phyloP scores from a whole-genome alignment of 2,329 filamentous ascomycete species.

The Paecilomyces formosus region DNA sequence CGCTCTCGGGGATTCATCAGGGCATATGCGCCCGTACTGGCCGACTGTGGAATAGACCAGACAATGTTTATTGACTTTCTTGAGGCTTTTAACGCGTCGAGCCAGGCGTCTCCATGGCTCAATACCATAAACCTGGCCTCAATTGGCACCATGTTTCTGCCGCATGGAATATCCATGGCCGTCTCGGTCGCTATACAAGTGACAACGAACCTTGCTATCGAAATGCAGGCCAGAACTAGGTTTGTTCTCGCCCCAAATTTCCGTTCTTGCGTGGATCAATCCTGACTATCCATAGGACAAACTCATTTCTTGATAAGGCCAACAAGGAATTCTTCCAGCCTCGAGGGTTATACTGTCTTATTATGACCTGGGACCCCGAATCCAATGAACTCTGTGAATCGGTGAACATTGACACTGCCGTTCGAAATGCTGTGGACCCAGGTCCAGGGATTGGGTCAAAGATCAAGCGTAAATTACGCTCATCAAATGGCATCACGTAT shows the following conservation, averaged over 20 bases:
- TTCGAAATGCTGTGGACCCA: constrained; percentile 18
- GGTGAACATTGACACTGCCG: too few relatives aligned
- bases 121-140: constrained; percentile 38
- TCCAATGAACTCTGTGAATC: too few relatives aligned
- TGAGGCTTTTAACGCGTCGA: constrained; percentile 29
- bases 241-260: too few relatives aligned
- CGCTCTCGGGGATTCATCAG: constrained; percentile 32
- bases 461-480: constrained; percentile 25
- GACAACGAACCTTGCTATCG: constrained; percentile 34
- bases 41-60: constrained; percentile 27
- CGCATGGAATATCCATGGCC: constrained; percentile 34
- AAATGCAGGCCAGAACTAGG: constrained; percentile 6
- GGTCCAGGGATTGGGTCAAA: constrained; percentile 11
- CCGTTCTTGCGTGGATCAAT: too few relatives aligned
- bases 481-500: constrained; percentile 29
- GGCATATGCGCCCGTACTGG: constrained; percentile 31
- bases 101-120: constrained; percentile 30
- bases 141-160: constrained; percentile 30
- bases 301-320: constrained; percentile 48
- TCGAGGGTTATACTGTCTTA: constrained; percentile 46
- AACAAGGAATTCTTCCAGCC: constrained; percentile 53
- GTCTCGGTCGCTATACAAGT: constrained; percentile 40
- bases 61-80: constrained; percentile 31
- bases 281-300: too few relatives aligned
- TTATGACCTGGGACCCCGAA: constrained; percentile 48